Evolutionary conservation across 768 basidiomycete species (phyloP).

Genomic region (Lactarius akahatsu): DNA sequence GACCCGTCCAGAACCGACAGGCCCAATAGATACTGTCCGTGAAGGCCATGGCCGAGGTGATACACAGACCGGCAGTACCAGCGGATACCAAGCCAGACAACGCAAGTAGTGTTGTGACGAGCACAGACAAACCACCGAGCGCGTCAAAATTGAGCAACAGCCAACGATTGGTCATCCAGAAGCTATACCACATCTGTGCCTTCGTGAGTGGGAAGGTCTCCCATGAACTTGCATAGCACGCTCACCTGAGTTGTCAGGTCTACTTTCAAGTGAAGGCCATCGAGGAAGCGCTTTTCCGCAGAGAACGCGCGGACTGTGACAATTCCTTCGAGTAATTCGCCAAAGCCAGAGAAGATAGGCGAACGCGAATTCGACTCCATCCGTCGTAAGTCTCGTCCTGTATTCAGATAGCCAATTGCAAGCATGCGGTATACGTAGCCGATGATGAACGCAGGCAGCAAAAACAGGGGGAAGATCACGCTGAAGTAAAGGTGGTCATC

Average conservation of each 20-base stretch:
- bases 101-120: slow-evolving; percentile 75
- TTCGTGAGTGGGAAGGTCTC: not conserved
- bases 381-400: slow-evolving; percentile 79
- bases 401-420: slow-evolving; percentile 71
- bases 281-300: slow-evolving; percentile 73
- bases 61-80: slow-evolving; percentile 69
- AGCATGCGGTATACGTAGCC: slow-evolving; percentile 70
- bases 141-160: slow-evolving; percentile 79
- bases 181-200: slow-evolving; percentile 74
- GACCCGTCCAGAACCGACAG: slow-evolving; percentile 50
- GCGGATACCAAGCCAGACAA: slow-evolving; percentile 59
- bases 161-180: slow-evolving; percentile 92
- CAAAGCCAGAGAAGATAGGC: slow-evolving; percentile 81
- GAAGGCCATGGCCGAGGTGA: slow-evolving; percentile 70
- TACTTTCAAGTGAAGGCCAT: slow-evolving; percentile 69
- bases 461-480: slow-evolving; percentile 77
- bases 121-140: slow-evolving; percentile 69
- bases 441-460: slow-evolving; percentile 72
- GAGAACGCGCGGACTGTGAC: slow-evolving; percentile 94
- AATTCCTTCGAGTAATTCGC: slow-evolving; percentile 81
- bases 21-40: slow-evolving; percentile 53
- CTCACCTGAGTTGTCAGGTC: slow-evolving; percentile 74
- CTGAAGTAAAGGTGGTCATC: slow-evolving; percentile 36
- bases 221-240: not conserved
- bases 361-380: slow-evolving; percentile 90